Percentiles rank a stretch among this genome's conserved stretches.
Evolutionary conservation across 129 eudicot species (phyloP).

Genomic region (Logfia minima): DNA sequence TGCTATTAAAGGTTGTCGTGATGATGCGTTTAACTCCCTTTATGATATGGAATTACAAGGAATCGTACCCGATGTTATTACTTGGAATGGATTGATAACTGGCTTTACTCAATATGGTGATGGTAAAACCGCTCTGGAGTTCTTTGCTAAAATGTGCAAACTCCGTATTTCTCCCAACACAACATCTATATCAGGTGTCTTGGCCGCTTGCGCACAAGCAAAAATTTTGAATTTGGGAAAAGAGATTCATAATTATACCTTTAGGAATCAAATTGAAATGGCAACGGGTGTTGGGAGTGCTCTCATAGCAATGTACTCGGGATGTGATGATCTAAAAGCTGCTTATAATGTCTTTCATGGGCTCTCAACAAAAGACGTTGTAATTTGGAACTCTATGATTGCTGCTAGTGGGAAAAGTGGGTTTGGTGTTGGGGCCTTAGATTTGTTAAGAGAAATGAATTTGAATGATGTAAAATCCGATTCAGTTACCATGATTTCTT

Average conservation of each 20-base stretch:
- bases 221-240: slow-evolving; percentile 40
- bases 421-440: slow-evolving; percentile 48
- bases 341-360: slow-evolving; percentile 37
- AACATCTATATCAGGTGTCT: slow-evolving; percentile 43
- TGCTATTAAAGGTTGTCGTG: slow-evolving; percentile 38
- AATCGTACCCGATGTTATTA: slow-evolving; percentile 37
- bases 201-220: slow-evolving; percentile 42
- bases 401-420: slow-evolving; percentile 44
- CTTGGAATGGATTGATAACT: slow-evolving; percentile 48
- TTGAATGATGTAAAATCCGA: slow-evolving; percentile 32
- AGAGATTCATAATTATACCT: slow-evolving; percentile 38
- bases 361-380: slow-evolving; percentile 40
- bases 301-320: slow-evolving; percentile 52
- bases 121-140: slow-evolving; percentile 47
- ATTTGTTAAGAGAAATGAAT: slow-evolving; percentile 41
- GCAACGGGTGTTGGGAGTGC: slow-evolving; percentile 51
- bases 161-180: slow-evolving; percentile 31
- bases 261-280: slow-evolving; percentile 37
- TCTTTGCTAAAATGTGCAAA: slow-evolving; percentile 40
- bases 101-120: slow-evolving; percentile 45
- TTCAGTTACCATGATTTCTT: slow-evolving; percentile 45
- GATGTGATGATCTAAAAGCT: slow-evolving; percentile 30
- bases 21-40: slow-evolving; percentile 37
- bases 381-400: slow-evolving; percentile 50
- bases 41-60: slow-evolving; percentile 48